Base-by-base conservation (phyloP, 2,329 filamentous ascomycete genomes). In the Aureobasidium pullulans region DNA sequence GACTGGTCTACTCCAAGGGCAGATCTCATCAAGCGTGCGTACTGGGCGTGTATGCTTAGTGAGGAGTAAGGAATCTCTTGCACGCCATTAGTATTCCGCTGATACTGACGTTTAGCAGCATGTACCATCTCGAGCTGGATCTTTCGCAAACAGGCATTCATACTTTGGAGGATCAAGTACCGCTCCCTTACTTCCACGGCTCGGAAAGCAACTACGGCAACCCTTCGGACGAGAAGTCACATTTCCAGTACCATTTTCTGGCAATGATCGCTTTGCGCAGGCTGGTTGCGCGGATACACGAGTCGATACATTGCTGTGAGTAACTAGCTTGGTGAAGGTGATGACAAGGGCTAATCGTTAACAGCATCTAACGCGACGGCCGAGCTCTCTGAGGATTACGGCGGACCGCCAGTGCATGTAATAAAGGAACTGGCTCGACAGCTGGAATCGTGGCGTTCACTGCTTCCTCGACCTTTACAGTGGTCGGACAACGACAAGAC, bases 211-310 rank as follows among this genome's bases (percentile, higher is more conserved):
- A 29, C 31, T 58, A 61, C 31, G 76, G 73, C n/a, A 74, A 77
- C 39, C 65, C 75, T 11, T 73, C 71, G 19, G 79, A 81, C 62
- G 77, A 82, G 62, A 69, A 74, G 9, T 79, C 80, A 1, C 77
- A 83, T 61, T 82, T 81, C 60, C 78, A 82, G 62, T 79, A 83
- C 61, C 77, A 85, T 64, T 85, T 84, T 66, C 76, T 81, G 2
- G 83, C 83, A 0, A 82, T 85, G 65, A 80, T 86, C 47, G 79
- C 81, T 10, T 73, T 86, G 16, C 75, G 80, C 19, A 74, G 79
- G 28, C 70, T 85, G 2, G 79, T 80, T 39, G 74, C 77, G 1
- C 75, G 79, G 23, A 79, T 84, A 16, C 79, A 85, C 66, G 72
- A 72, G 44, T 73, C 74, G 2, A 75, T 85, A 31, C 78, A 74